These are phyloP conservation scores for Macrocystidia cucumis DNA, from an alignment of 1,284 basidiomycete genomes.

Conservation along the genomic window DNA sequence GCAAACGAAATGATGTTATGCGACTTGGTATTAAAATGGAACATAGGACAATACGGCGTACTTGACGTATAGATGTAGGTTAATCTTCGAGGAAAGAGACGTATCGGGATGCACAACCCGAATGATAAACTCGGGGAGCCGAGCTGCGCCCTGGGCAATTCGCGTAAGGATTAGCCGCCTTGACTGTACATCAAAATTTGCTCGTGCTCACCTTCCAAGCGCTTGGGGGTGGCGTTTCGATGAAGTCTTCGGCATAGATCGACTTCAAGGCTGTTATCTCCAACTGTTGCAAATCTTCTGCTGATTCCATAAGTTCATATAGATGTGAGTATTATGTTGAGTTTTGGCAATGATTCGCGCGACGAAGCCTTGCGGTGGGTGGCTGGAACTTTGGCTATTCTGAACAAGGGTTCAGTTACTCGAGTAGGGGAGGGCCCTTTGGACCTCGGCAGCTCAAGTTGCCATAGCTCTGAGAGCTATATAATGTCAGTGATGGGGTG, in stretches of 20 bases:
- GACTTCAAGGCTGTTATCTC: constrained; percentile 73
- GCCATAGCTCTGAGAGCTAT: constrained; percentile 36
- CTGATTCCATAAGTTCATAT: constrained; percentile 51
- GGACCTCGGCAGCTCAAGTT: constrained; percentile 71
- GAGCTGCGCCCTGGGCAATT: constrained; percentile 45
- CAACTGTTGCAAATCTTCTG: constrained; percentile 61
- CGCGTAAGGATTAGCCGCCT: constrained; percentile 7
- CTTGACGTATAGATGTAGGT: constrained; percentile 62
- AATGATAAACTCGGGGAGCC: constrained; percentile 68
- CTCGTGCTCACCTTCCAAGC: constrained; percentile 61
- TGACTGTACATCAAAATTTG: constrained; percentile 1
- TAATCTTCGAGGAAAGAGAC: constrained; percentile 45
- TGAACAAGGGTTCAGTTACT: constrained; percentile 24
- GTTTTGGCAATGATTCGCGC: constrained; percentile 10
- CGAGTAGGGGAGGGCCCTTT: constrained; percentile 52
- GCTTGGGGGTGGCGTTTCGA: constrained; percentile 63
- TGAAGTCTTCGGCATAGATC: constrained; percentile 71
- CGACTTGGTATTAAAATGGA: background rate
- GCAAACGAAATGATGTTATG: constrained; percentile 3
- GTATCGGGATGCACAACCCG: constrained; percentile 56
- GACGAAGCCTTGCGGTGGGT: constrained; percentile 8
- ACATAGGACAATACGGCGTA: constrained; percentile 22
- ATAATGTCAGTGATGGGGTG: background rate
- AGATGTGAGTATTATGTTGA: constrained; percentile 14
- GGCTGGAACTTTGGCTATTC: constrained; percentile 19